phyloP scores from a whole-genome alignment of 495 filamentous ascomycete genomes.

The Mycothermus thermophilus region DNA sequence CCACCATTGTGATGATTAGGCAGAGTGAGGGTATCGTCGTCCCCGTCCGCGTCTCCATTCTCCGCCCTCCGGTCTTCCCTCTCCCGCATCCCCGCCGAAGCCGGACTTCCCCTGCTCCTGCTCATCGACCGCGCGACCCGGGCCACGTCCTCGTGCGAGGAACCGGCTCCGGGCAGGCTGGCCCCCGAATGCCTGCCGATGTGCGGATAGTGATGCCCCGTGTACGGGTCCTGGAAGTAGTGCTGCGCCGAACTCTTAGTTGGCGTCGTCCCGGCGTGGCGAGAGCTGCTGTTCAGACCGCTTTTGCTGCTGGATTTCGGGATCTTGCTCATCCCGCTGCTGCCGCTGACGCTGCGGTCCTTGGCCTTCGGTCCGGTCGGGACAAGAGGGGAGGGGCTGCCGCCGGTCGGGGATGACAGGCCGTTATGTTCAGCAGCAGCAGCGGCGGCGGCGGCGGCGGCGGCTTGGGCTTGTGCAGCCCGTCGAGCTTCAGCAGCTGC shows the following conservation, averaged over 20 bases:
- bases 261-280: background rate
- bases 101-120: slow-evolving; percentile 3
- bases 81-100: background rate
- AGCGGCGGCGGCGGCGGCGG: slow-evolving; percentile 8
- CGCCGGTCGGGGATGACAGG: slow-evolving; percentile 12
- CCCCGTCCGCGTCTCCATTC: too few relatives aligned
- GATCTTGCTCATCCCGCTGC: slow-evolving; percentile 21
- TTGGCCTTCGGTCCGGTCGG: slow-evolving; percentile 33
- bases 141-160: slow-evolving; percentile 8
- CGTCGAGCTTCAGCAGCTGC: slow-evolving; percentile 34
- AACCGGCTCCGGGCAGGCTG: background rate
- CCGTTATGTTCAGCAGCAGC: slow-evolving; percentile 11
- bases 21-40: slow-evolving; percentile 3
- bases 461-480: slow-evolving; percentile 8
- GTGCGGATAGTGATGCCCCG: background rate
- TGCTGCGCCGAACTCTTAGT: background rate
- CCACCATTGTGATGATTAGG: too few relatives aligned
- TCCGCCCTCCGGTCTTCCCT: too few relatives aligned
- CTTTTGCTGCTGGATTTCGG: slow-evolving; percentile 20
- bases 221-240: background rate
- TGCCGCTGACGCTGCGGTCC: slow-evolving; percentile 19
- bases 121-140: slow-evolving; percentile 2
- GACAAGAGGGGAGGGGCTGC: slow-evolving; percentile 35
- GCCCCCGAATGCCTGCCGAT: background rate
- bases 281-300: background rate